These are phyloP conservation scores for Plasmodium chabaudi DNA, from an alignment of 169 alveolate genomes.

Conservation along the genomic window DNA sequence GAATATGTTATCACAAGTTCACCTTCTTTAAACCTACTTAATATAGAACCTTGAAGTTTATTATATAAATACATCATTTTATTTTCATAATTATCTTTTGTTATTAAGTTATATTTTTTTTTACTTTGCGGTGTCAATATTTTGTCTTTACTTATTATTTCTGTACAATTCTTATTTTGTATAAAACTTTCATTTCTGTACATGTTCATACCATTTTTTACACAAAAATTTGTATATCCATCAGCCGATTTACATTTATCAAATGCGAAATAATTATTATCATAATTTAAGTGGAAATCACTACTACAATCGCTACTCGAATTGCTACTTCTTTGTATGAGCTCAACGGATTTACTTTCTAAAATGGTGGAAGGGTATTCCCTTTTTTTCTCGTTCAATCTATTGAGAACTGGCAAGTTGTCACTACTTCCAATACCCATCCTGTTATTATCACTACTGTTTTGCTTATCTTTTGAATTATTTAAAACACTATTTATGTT, in stretches of 20 bases:
- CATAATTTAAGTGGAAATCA: too few relatives aligned
- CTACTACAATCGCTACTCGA: too few relatives aligned
- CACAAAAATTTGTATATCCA: too few relatives aligned
- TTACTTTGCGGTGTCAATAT: neutral
- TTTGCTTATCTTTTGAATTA: neutral
- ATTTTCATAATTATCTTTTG: neutral
- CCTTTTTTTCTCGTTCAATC: neutral
- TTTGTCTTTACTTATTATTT: neutral
- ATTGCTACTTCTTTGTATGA: too few relatives aligned
- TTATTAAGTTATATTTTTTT: neutral
- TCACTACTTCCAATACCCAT: neutral
- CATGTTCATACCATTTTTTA: too few relatives aligned
- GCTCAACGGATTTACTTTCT: too few relatives aligned
- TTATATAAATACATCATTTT: neutral
- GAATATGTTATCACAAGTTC: constrained; percentile 1
- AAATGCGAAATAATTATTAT: too few relatives aligned
- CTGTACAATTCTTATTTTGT: neutral
- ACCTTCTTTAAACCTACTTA: neutral
- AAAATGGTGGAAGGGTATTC: too few relatives aligned
- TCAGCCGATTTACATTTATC: too few relatives aligned
- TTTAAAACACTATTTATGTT: neutral
- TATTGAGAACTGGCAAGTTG: neutral
- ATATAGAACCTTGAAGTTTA: neutral
- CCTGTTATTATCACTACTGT: too few relatives aligned
- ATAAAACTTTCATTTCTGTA: too few relatives aligned